Percentiles rank a stretch among this genome's conserved stretches.
Conservation (phyloP, 1,284 basidiomycete genomes). For the Termitomyces sp. region DNA sequence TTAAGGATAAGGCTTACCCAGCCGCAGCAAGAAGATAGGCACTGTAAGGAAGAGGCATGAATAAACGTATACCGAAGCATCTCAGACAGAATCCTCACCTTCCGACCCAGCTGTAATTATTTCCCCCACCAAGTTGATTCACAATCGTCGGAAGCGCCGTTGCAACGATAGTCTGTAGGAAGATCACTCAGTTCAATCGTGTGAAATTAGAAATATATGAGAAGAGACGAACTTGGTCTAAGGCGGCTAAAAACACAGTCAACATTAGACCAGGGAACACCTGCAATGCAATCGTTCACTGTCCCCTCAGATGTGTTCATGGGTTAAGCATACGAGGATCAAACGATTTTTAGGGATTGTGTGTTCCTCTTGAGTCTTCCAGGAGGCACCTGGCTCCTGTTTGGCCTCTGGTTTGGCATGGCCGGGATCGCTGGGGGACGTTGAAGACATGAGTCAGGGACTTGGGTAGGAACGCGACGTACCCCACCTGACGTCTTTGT, state of each 20-base stretch:
- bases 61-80: not conserved
- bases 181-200: not conserved
- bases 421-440: conserved; percentile 7
- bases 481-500: conserved; percentile 11
- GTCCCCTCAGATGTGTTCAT: not conserved
- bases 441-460: conserved; percentile 14
- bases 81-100: conserved; percentile 36
- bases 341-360: conserved; percentile 51
- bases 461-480: conserved; percentile 6
- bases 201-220: not conserved
- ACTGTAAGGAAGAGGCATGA: conserved; percentile 27
- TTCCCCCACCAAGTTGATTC: conserved; percentile 60
- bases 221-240: conserved; percentile 44
- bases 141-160: conserved; percentile 82
- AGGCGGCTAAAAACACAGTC: conserved; percentile 50
- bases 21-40: conserved; percentile 71
- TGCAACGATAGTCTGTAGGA: conserved; percentile 62
- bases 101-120: conserved; percentile 72
- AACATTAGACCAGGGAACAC: conserved; percentile 55
- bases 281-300: conserved; percentile 21
- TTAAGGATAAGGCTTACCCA: conserved; percentile 21
- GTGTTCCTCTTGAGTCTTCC: conserved; percentile 49
- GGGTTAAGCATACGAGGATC: conserved; percentile 31
- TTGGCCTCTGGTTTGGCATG: conserved; percentile 16
- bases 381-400: conserved; percentile 40